A percentile compares a stretch with the other conserved stretches of the same genome.
Conservation (phyloP, 441 rosid genomes). For the Erodium moschatum region DNA sequence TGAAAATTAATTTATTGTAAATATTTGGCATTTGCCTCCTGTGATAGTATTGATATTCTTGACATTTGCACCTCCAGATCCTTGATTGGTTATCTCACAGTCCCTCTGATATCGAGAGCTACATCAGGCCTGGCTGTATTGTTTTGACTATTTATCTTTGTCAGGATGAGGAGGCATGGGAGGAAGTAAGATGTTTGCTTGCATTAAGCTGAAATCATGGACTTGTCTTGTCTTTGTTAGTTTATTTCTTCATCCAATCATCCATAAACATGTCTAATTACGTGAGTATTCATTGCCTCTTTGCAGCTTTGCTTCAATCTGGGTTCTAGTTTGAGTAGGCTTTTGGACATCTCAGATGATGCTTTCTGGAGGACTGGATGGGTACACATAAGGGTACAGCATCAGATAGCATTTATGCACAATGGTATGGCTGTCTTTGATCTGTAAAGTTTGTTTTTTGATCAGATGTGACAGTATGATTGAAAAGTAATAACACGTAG, state of each 20-base stretch:
- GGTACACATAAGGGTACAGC: conserved; percentile 60
- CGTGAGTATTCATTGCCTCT: conserved; percentile 21
- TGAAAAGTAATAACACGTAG: too few relatives aligned
- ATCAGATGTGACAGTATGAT: neutral
- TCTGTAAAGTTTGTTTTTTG: conserved; percentile 12
- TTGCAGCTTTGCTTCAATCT: conserved; percentile 61
- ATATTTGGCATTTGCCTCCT: conserved; percentile 18
- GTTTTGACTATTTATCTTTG: conserved; percentile 76
- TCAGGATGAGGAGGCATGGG: conserved; percentile 80
- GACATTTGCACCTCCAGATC: conserved; percentile 45
- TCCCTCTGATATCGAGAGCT: conserved; percentile 96
- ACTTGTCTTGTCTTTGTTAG: neutral
- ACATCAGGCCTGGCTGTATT: conserved; percentile 92
- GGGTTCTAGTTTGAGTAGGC: conserved; percentile 66
- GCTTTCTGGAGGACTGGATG: conserved; percentile 82
- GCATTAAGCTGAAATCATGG: conserved; percentile 7
- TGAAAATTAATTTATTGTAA: conserved; percentile 11
- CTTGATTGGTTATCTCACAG: conserved; percentile 83
- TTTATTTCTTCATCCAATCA: neutral
- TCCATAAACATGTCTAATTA: conserved; percentile 15
- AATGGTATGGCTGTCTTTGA: conserved; percentile 44
- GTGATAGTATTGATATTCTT: conserved; percentile 15
- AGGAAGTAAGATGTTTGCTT: conserved; percentile 48
- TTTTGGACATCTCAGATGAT: conserved; percentile 62
- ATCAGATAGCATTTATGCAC: conserved; percentile 66